Conservation (phyloP, 345 rosid species). For the Excoecaria cochinchinensis region DNA sequence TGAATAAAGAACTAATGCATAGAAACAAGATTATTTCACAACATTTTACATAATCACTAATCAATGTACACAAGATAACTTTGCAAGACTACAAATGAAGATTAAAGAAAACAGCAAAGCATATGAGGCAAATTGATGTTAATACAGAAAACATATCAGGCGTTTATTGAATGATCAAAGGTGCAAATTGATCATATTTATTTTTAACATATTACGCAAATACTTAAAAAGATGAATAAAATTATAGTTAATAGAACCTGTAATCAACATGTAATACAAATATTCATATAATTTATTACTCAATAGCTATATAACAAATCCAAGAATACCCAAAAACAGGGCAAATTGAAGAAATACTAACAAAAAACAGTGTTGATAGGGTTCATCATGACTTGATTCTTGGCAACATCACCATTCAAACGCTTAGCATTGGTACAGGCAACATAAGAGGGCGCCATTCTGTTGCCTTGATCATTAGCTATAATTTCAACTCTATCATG, state of each 20-base stretch:
- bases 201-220: no score
- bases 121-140: no score
- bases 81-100: no score
- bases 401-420: conserved; percentile 37
- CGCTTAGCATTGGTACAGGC: conserved; percentile 34
- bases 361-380: conserved; percentile 36
- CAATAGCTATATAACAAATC: neutral
- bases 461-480: conserved; percentile 35
- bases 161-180: neutral
- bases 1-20: no score
- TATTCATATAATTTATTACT: neutral
- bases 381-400: conserved; percentile 41
- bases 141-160: no score
- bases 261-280: neutral
- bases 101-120: no score
- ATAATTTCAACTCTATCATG: conserved; percentile 35
- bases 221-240: no score
- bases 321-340: neutral
- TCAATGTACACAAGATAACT: no score
- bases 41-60: no score
- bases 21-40: no score
- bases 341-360: neutral
- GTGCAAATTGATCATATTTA: no score
- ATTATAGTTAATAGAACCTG: no score
- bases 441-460: conserved; percentile 37